Evolutionary conservation across 768 basidiomycete genomes (phyloP).

Genomic region (Phlegmacium glaucopus): DNA sequence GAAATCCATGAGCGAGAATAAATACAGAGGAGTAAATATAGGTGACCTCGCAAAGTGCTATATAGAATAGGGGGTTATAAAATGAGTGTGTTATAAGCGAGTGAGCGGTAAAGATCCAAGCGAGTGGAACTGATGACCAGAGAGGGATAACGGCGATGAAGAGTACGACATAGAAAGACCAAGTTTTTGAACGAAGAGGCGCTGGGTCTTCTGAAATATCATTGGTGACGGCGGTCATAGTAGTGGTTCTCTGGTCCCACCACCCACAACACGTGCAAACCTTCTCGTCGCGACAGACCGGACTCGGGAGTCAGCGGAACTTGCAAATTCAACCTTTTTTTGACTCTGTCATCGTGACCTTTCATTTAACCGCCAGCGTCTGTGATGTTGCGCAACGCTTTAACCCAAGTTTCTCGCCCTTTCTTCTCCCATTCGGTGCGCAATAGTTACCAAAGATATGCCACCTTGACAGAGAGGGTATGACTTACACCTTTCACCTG

Average conservation of each 20-base stretch:
- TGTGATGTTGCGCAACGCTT: conserved; percentile 65
- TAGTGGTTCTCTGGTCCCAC: too few relatives aligned
- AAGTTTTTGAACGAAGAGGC: conserved; percentile 33
- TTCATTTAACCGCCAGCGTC: conserved; percentile 26
- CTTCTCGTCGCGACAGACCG: too few relatives aligned
- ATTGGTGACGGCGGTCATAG: too few relatives aligned
- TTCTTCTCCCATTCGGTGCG: conserved; percentile 50
- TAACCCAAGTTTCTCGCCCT: conserved; percentile 56
- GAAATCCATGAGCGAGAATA: conserved; percentile 3
- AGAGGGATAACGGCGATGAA: conserved; percentile 55
- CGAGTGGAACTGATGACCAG: conserved; percentile 58
- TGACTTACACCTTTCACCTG: conserved; percentile 4
- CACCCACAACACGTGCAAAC: too few relatives aligned
- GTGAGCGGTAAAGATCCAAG: conserved; percentile 62
- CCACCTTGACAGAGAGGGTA: conserved; percentile 72
- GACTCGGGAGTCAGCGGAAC: background rate
- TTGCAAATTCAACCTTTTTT: conserved; percentile 18
- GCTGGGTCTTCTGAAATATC: conserved; percentile 39
- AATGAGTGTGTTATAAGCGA: conserved; percentile 41
- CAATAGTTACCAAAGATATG: conserved; percentile 47
- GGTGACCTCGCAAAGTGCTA: conserved; percentile 58
- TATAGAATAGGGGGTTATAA: conserved; percentile 39
- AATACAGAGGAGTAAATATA: background rate
- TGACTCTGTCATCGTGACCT: conserved; percentile 27
- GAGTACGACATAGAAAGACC: conserved; percentile 60